These are phyloP conservation scores for Excoecaria cochinchinensis DNA, from an alignment of 345 rosid genomes.

Conservation along the genomic window DNA sequence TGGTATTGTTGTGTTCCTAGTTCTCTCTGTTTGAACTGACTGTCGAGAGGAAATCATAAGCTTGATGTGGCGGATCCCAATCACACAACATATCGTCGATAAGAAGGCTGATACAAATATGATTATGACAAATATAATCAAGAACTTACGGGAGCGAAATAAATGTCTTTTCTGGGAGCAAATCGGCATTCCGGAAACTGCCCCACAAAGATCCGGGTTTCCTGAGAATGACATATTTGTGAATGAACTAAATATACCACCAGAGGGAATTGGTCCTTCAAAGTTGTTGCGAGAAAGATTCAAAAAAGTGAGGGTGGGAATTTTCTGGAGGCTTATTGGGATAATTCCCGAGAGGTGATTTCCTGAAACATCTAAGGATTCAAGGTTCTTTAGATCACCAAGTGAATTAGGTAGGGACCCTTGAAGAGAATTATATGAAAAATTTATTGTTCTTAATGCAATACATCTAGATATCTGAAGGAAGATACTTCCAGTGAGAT, in stretches of 20 bases:
- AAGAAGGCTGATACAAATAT: constrained; percentile 29
- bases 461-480: constrained; percentile 46
- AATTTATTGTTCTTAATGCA: constrained; percentile 35
- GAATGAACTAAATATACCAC: constrained; percentile 43
- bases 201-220: constrained; percentile 43
- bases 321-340: constrained; percentile 42
- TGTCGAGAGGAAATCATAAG: constrained; percentile 24
- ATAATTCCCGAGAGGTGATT: constrained; percentile 46
- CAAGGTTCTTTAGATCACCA: constrained; percentile 43
- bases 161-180: constrained; percentile 33
- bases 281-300: constrained; percentile 52
- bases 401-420: constrained; percentile 52
- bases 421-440: constrained; percentile 40
- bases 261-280: constrained; percentile 44
- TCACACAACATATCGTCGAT: constrained; percentile 31
- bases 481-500: constrained; percentile 42
- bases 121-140: constrained; percentile 29
- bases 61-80: constrained; percentile 28
- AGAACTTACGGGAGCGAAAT: constrained; percentile 31
- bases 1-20: constrained; percentile 11
- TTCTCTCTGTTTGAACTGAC: constrained; percentile 16
- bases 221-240: constrained; percentile 42
- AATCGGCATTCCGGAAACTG: constrained; percentile 17
- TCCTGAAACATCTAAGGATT: constrained; percentile 43
- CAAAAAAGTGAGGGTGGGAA: constrained; percentile 40